Base-by-base conservation (phyloP, 441 rosid genomes). In the Breynia disticha region DNA sequence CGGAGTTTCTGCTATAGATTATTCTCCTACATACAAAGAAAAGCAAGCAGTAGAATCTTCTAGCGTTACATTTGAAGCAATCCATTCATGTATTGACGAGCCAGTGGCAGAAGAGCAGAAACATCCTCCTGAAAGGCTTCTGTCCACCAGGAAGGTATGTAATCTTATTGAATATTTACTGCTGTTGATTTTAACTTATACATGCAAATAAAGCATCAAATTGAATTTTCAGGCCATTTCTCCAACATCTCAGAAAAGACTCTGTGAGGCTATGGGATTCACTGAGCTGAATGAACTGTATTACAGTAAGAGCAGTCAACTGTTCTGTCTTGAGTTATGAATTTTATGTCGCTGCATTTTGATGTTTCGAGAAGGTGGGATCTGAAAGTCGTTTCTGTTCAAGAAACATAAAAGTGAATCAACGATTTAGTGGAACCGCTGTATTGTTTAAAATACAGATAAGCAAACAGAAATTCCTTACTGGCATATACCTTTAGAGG, bases 161-260 rank as follows among this genome's bases (percentile, higher is more conserved):
- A 54, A 47, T 12, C 55, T 11, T 56, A 18, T 12, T 57, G 10
- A 16, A 22, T 39, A 20, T 39, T 59, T 35, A 16, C 15, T 14
- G 14, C 16, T 12, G 62, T 43, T 61, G 37, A 16, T 65, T 19
- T 61, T 52, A 50, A n/a, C 44, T 52, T 16, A 14, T 32, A 15
- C 45, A 56, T 52, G 24, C 46, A 59, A 44, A 74, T 54, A 22
- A 21, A 35, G 12, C n/a, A 11, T 18, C 65, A 22, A n/a, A 22
- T 63, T 65, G 49, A 39, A 16, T 55, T 73, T 72, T 61, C 94
- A 88, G 98, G 75, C 60, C 59, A 82, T 91, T 62, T 91, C 98
- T 65, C 95, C 97, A 24, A 65, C 68, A 51, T 79, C 89, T 46
- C 98, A 76, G 75, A 79, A 79, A 54, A 73, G 69, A 67, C 81